Evolutionary conservation across 345 rosid species (phyloP), one percentile per base, ranked within the genome.

Genomic region (Capsella bursapastoris): DNA sequence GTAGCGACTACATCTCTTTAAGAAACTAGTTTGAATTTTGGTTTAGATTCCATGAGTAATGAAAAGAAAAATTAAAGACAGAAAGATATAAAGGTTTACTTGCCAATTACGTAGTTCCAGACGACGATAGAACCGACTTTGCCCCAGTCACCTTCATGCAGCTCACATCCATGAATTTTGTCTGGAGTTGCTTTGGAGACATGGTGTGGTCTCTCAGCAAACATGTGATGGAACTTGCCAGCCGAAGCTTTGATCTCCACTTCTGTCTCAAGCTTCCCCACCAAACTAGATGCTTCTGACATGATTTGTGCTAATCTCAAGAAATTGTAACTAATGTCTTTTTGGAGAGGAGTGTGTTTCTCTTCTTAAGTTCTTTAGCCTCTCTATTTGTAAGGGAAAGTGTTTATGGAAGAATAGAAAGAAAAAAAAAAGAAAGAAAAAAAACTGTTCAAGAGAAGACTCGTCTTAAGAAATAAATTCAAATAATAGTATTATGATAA

Each of bases 91-190:
- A 5, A n/a, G 9, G 15, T n/a, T 2, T 2, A 47, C 51, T 47
- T 47, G 22, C 73, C 73, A 61, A 66, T 75, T 32, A 69, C 31
- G 48, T 81, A 84, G 51, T 68, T 68, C 83, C 82, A 81, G 60
- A 40, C 16, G 78, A 84, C 16, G 12, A 81, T 40, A 27, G 76
- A 45, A 3, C 81, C 85, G 8, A 47, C 29, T 0, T 64, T 74
- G 2, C 84, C 87, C 72, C 70, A 84, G 0, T 82, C 83, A 8
- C 84, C 85, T 29, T 82, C 78, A 44, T 75, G 81, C 1, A 84
- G 66, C 0, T 70, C 73, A 44, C 73, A 57, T 0, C 60, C 59
- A 11, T 78, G 72, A 2, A 84, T 31, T 9, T 75, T 78, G 3
- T 41, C 57, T 13, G 79, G 70, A 45, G 72, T 11, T 73, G 75